phyloP scores from a whole-genome alignment of 2,329 filamentous ascomycete species.

The Torrubiella hemipterigena region DNA sequence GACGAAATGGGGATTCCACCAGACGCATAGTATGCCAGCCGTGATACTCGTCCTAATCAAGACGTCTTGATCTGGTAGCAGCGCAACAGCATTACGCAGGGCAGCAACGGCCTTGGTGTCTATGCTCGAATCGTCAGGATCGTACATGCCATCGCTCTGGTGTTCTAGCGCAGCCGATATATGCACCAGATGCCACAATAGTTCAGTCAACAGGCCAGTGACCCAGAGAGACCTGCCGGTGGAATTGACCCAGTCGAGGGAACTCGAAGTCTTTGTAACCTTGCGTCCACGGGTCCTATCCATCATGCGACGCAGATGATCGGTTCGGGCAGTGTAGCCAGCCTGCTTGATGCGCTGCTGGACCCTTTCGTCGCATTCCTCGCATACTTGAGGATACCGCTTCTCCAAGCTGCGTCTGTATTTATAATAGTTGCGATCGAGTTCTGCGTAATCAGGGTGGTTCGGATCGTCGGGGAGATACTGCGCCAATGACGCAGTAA shows the following conservation, averaged over 20 bases:
- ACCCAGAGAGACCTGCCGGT: slow-evolving; percentile 36
- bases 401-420: slow-evolving; percentile 65
- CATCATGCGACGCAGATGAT: slow-evolving; percentile 64
- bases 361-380: slow-evolving; percentile 64
- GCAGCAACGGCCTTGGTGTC: slow-evolving; percentile 6
- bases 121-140: slow-evolving; percentile 18
- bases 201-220: slow-evolving; percentile 30
- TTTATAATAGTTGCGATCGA: slow-evolving; percentile 55
- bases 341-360: slow-evolving; percentile 56
- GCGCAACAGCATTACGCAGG: slow-evolving; percentile 8
- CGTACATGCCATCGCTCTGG: slow-evolving; percentile 17
- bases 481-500: slow-evolving; percentile 63
- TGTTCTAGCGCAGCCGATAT: slow-evolving; percentile 14
- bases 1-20: slow-evolving; percentile 59
- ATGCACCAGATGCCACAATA: slow-evolving; percentile 36
- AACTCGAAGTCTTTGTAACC: slow-evolving; percentile 17
- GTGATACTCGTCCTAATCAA: slow-evolving; percentile 35
- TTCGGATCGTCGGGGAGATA: slow-evolving; percentile 57
- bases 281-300: slow-evolving; percentile 42
- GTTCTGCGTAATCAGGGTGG: slow-evolving; percentile 57
- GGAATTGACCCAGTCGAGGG: slow-evolving; percentile 29
- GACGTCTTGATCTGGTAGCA: slow-evolving; percentile 26
- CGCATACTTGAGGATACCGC: slow-evolving; percentile 82
- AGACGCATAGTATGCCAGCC: slow-evolving; percentile 39
- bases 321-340: slow-evolving; percentile 74